phyloP scores from a whole-genome alignment of 768 basidiomycete species.

The Tylopilus rubrobrunneus region DNA sequence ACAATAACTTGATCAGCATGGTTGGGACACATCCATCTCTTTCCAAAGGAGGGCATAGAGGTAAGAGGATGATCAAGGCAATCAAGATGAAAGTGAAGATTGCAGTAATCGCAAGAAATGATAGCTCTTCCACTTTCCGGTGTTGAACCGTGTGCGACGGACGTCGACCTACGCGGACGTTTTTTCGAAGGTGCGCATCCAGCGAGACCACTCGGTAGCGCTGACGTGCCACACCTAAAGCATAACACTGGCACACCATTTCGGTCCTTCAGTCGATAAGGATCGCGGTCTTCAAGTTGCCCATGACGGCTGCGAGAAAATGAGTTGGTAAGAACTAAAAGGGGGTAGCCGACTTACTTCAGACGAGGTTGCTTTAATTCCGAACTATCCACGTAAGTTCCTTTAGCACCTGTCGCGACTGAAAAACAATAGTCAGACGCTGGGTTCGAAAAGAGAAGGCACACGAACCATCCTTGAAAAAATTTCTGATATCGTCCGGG shows the following conservation, averaged over 20 bases:
- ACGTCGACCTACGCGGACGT: slow-evolving; percentile 48
- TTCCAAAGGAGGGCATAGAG: slow-evolving; percentile 78
- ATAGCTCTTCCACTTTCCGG: slow-evolving; percentile 69
- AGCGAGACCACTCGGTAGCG: slow-evolving; percentile 53
- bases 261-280: slow-evolving; percentile 79
- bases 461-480: slow-evolving; percentile 81
- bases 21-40: slow-evolving; percentile 99
- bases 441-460: slow-evolving; percentile 2
- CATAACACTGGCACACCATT: slow-evolving; percentile 84
- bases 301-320: slow-evolving; percentile 63
- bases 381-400: slow-evolving; percentile 79
- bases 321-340: slow-evolving; percentile 1
- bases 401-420: slow-evolving; percentile 80
- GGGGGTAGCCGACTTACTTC: slow-evolving; percentile 56
- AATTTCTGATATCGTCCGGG: slow-evolving; percentile 76
- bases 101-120: slow-evolving; percentile 93
- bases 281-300: slow-evolving; percentile 88
- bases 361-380: slow-evolving; percentile 72
- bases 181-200: slow-evolving; percentile 52
- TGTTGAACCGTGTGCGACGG: slow-evolving; percentile 33
- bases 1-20: slow-evolving; percentile 87
- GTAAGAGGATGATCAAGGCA: slow-evolving; percentile 90
- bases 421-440: slow-evolving; percentile 16
- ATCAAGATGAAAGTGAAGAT: slow-evolving; percentile 94
- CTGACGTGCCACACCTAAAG: slow-evolving; percentile 83